phyloP scores from a whole-genome alignment of 495 filamentous ascomycete genomes.

The Penicillium turbatum region DNA sequence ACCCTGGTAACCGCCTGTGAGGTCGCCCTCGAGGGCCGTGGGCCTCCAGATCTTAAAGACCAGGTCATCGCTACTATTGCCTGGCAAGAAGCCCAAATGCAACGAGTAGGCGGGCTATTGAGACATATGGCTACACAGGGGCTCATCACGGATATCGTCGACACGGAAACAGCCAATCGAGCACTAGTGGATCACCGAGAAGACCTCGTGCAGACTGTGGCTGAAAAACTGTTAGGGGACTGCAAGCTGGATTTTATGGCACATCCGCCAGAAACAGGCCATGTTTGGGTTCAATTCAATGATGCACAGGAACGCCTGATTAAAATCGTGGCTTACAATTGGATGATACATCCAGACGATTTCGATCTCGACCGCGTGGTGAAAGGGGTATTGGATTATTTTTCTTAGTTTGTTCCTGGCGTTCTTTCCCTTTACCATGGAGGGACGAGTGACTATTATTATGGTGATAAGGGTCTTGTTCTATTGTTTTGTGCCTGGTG shows the following conservation, averaged over 20 bases:
- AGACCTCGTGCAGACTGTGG: slow-evolving; percentile 1
- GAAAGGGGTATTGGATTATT: not conserved
- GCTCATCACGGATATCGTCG: slow-evolving; percentile 10
- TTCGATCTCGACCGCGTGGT: slow-evolving; percentile 5
- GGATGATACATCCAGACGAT: not conserved
- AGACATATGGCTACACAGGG: slow-evolving; percentile 11
- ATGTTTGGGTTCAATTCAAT: slow-evolving; percentile 2
- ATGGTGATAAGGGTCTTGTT: no score
- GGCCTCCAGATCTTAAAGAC: slow-evolving; percentile 9
- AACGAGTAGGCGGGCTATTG: slow-evolving; percentile 16
- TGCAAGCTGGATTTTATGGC: not conserved
- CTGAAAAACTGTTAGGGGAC: not conserved
- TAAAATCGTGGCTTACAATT: slow-evolving; percentile 5
- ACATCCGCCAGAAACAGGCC: not conserved
- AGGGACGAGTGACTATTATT: no score
- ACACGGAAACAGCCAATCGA: not conserved
- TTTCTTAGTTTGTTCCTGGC: not conserved
- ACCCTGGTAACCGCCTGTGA: slow-evolving; percentile 4
- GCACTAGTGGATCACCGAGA: slow-evolving; percentile 5
- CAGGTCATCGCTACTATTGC: slow-evolving; percentile 10
- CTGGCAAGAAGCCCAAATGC: slow-evolving; percentile 3
- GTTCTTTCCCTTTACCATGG: no score
- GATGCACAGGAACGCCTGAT: slow-evolving; percentile 1
- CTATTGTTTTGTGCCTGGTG: no score
- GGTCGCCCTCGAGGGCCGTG: slow-evolving; percentile 6